Evolutionary conservation across 2,329 filamentous ascomycete species (phyloP).

Genomic region (Cladosporium sp.): DNA sequence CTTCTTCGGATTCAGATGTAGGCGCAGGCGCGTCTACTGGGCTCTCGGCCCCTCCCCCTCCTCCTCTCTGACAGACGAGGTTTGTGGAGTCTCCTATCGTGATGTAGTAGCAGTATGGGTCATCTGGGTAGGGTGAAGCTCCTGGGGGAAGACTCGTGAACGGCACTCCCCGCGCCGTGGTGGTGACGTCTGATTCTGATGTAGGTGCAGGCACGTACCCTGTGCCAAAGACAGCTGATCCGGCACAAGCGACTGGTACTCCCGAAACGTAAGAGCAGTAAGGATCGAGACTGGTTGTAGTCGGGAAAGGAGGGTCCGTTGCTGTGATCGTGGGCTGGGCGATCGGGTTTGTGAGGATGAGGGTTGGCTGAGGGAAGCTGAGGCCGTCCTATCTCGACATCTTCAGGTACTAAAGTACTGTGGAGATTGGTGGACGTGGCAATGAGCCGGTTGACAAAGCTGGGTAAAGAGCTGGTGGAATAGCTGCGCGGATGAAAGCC

Average conservation of each 20-base stretch:
- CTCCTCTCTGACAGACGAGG: not conserved
- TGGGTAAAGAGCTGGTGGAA: not conserved
- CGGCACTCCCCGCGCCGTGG: not conserved
- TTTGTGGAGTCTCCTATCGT: not conserved
- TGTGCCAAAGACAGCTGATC: not conserved
- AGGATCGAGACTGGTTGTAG: not conserved
- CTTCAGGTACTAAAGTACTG: not conserved
- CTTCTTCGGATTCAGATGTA: not conserved
- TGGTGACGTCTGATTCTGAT: not conserved
- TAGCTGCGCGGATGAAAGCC: conserved; percentile 7
- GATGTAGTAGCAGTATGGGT: not conserved
- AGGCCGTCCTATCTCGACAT: conserved; percentile 3
- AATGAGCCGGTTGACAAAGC: not conserved
- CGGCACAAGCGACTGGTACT: not conserved
- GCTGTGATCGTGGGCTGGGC: not conserved
- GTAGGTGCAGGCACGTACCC: not conserved
- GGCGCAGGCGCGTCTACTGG: not conserved
- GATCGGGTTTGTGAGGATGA: not conserved
- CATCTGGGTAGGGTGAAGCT: not conserved
- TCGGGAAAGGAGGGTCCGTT: not conserved
- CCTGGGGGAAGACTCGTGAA: not conserved
- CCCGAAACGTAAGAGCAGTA: not conserved
- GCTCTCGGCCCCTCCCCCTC: no score
- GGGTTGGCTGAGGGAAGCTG: not conserved
- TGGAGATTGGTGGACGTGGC: conserved; percentile 7